These are phyloP conservation scores for Aquilaria agallochum DNA, from an alignment of 441 rosid genomes.

Conservation along the genomic window DNA sequence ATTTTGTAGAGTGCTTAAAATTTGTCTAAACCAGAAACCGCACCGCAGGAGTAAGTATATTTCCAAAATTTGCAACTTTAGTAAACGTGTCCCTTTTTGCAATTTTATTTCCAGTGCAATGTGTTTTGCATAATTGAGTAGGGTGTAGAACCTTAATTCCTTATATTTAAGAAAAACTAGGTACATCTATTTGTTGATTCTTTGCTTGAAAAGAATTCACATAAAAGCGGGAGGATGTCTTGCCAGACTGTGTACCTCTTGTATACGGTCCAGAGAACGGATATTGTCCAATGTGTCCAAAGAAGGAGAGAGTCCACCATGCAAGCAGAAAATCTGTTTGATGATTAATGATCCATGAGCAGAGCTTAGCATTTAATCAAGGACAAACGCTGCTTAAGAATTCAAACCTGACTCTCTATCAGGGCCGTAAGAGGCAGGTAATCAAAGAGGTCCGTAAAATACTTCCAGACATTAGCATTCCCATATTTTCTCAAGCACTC, in stretches of 20 bases:
- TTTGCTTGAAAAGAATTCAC: neutral
- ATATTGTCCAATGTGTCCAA: slow-evolving; percentile 72
- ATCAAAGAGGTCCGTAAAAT: slow-evolving; percentile 78
- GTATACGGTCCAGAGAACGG: slow-evolving; percentile 70
- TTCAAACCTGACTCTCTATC: slow-evolving; percentile 73
- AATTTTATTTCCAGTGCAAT: too few relatives aligned
- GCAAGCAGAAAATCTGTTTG: slow-evolving; percentile 69
- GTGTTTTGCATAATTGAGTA: too few relatives aligned
- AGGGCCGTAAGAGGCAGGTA: slow-evolving; percentile 67
- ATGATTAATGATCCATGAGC: slow-evolving; percentile 10
- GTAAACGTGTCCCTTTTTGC: too few relatives aligned
- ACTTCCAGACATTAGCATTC: slow-evolving; percentile 78
- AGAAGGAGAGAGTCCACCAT: slow-evolving; percentile 81
- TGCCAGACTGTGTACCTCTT: slow-evolving; percentile 45
- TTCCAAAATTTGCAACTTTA: too few relatives aligned
- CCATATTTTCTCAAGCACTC: slow-evolving; percentile 80
- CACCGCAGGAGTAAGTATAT: too few relatives aligned
- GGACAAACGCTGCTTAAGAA: slow-evolving; percentile 6
- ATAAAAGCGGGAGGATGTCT: neutral
- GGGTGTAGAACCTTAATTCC: neutral
- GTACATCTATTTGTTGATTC: too few relatives aligned
- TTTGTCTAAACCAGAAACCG: too few relatives aligned
- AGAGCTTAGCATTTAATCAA: slow-evolving; percentile 6
- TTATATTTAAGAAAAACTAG: too few relatives aligned
- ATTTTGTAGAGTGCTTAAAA: too few relatives aligned